phyloP scores from a whole-genome alignment of 2,329 filamentous ascomycete genomes.

The Xylaria sp. region DNA sequence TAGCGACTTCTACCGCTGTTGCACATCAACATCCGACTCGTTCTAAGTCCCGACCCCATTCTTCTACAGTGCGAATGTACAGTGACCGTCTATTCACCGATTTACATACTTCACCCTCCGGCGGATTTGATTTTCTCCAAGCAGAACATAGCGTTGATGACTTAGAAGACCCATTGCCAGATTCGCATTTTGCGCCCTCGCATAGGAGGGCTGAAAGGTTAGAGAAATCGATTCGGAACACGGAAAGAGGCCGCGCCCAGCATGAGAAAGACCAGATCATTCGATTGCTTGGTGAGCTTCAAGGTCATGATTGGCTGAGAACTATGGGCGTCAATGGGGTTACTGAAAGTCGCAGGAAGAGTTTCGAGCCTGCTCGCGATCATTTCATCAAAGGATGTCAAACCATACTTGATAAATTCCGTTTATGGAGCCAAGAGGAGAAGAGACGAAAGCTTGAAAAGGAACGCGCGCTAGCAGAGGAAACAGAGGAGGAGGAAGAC shows the following conservation, averaged over 20 bases:
- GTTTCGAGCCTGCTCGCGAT: slow-evolving; percentile 84
- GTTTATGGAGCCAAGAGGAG: slow-evolving; percentile 88
- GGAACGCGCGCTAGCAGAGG: slow-evolving; percentile 68
- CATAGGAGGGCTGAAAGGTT: slow-evolving; percentile 69
- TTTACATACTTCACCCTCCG: slow-evolving; percentile 64
- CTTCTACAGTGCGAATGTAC: slow-evolving; percentile 60
- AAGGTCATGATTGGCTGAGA: slow-evolving; percentile 91
- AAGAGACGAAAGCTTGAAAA: slow-evolving; percentile 82
- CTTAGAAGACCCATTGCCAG: slow-evolving; percentile 65
- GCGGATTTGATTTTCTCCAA: slow-evolving; percentile 66
- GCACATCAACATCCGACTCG: slow-evolving; percentile 49
- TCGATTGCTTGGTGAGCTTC: slow-evolving; percentile 79
- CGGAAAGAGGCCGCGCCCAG: slow-evolving; percentile 71
- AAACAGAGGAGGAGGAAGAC: slow-evolving; percentile 58
- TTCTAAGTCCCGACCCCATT: slow-evolving; percentile 51
- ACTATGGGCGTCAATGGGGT: slow-evolving; percentile 89
- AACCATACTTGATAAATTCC: slow-evolving; percentile 85
- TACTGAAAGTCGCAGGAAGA: slow-evolving; percentile 85
- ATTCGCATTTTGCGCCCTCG: slow-evolving; percentile 62
- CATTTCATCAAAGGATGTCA: slow-evolving; percentile 88
- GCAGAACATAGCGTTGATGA: slow-evolving; percentile 55
- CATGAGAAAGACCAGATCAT: slow-evolving; percentile 74
- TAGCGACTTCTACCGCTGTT: slow-evolving; percentile 50
- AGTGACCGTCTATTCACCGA: slow-evolving; percentile 66
- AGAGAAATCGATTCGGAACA: slow-evolving; percentile 71